phyloP scores from a whole-genome alignment of 345 rosid species.

The Zanthoxylum bungeanum region DNA sequence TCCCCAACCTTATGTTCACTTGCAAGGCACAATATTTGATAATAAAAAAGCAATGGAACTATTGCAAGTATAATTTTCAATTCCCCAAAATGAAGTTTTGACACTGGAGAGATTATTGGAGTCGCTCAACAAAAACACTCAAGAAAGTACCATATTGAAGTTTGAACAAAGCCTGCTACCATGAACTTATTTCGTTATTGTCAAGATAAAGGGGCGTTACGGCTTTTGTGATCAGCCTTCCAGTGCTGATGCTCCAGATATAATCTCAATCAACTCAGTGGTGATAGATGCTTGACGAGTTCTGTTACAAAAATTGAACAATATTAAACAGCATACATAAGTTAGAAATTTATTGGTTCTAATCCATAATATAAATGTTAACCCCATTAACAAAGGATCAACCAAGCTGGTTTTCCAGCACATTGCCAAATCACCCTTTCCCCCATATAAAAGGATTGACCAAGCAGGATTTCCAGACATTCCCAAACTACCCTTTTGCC shows the following conservation, averaged over 20 bases:
- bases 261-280: constrained; percentile 94
- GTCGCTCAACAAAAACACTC: constrained; percentile 29
- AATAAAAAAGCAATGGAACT: neutral
- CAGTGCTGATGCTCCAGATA: constrained; percentile 92
- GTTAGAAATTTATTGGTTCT: constrained; percentile 1
- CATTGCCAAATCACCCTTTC: neutral
- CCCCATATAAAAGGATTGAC: neutral
- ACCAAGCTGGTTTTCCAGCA: neutral
- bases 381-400: neutral
- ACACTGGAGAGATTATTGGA: constrained; percentile 30
- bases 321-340: neutral
- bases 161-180: constrained; percentile 25
- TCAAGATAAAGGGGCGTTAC: neutral
- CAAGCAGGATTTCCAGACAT: neutral
- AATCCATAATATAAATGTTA: neutral
- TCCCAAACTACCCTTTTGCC: neutral
- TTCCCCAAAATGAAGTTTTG: constrained; percentile 23
- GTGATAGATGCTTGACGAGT: constrained; percentile 99
- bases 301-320: constrained; percentile 34
- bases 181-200: constrained; percentile 38
- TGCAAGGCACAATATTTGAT: neutral
- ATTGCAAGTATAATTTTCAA: neutral
- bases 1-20: neutral
- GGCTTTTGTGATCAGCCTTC: constrained; percentile 43
- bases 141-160: constrained; percentile 9